Base-by-base conservation (phyloP, 148 eudicot genomes). In the Silene latifolia region DNA sequence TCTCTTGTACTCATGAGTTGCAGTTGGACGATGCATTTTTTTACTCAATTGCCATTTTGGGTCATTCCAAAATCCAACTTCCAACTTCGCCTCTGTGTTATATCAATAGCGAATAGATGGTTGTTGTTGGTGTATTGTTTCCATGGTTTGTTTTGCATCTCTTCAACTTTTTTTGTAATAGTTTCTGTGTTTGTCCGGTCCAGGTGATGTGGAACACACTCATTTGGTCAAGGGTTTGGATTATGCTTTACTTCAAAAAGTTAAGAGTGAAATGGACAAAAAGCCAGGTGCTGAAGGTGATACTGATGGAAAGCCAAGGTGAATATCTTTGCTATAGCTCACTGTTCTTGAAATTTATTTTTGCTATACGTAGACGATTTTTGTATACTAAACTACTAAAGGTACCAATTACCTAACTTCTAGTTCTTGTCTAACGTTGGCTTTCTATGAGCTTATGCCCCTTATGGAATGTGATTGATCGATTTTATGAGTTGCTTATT, bases 131-230 rank as follows among this genome's bases (percentile, higher is more conserved):
- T 12, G 57, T 2, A 69, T 69, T n/a, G 18, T 10, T 18, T 60
- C 56, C 21, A 10, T 69, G 20, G 11, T 46, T 39, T 59, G 54
- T 67, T 56, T 32, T 74, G 48, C 62, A n/a, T 3, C 8, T 7
- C 46, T 27, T 65, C 29, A 25, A 18, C 39, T n/a, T 23, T 21
- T 51, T 74, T 74, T 15, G 18, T 18, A 10, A 10, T 65, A 32
- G 4, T 56, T 67, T 23, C 10, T 74, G 20, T 21, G 29, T 79
- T 64, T 44, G 72, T 82, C 72, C 79, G 27, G 56, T 78, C 44
- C 74, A 94, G 98, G 98, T 87, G 98, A 94, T 87, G 97, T 94
- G 80, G 98, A 94, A 82, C 98, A 94, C 84, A 94, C 98, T 44
- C 98, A 94, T 86, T 87, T 94, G 89, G 98, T 94, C 27, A 94